Evolutionary conservation across 352 stramenopile genomes (phyloP).

Genomic region (Phytophthora nicotianae): DNA sequence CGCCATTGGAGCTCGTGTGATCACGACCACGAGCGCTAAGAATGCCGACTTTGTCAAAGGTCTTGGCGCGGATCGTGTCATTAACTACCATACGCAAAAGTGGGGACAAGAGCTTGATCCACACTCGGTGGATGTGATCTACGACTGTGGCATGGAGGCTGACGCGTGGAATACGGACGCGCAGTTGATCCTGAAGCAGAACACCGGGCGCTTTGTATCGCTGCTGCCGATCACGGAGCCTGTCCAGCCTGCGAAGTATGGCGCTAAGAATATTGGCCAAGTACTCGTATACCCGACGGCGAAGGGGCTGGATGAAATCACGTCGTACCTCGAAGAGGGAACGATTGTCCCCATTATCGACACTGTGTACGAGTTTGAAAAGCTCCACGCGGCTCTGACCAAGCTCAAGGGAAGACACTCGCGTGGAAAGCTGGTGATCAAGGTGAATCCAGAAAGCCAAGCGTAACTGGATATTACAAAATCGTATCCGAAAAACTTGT

Average conservation of each 20-base stretch:
- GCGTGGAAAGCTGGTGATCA: conserved; percentile 58
- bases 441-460: conserved; percentile 21
- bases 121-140: conserved; percentile 51
- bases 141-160: conserved; percentile 40
- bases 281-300: conserved; percentile 21
- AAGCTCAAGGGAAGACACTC: conserved; percentile 50
- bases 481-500: neutral
- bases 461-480: neutral
- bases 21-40: conserved; percentile 33
- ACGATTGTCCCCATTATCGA: conserved; percentile 37
- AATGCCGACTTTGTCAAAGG: conserved; percentile 34
- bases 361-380: conserved; percentile 46
- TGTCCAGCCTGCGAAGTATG: conserved; percentile 14
- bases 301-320: conserved; percentile 21
- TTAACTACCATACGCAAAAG: conserved; percentile 47
- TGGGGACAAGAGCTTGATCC: conserved; percentile 35
- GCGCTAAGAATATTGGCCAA: conserved; percentile 17
- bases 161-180: conserved; percentile 36
- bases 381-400: conserved; percentile 40
- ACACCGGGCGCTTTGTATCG: conserved; percentile 29
- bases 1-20: conserved; percentile 32
- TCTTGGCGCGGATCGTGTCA: conserved; percentile 35
- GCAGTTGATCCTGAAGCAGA: conserved; percentile 27
- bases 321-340: conserved; percentile 40
- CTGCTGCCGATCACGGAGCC: conserved; percentile 21